Base-by-base conservation (phyloP, 2,329 filamentous ascomycete species). In the Aspergillus aculeatus region DNA sequence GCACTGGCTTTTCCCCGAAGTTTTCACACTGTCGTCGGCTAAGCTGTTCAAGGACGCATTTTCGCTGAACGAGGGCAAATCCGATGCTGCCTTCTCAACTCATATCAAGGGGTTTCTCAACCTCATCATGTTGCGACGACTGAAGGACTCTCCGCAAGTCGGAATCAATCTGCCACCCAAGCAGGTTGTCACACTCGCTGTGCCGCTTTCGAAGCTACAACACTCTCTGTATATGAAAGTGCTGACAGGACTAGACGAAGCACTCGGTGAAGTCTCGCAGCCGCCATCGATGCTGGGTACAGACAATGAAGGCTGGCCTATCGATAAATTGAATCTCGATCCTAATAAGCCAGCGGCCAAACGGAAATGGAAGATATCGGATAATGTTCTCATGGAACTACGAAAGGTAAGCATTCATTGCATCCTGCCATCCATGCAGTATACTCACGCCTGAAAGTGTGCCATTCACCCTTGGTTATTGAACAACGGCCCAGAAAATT, bases 151-250 rank as follows among this genome's bases (percentile, higher is more conserved):
- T 38, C 78, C 80, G 0, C 80, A 78, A 0, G 81, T 86, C 32
- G 80, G 83, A 54, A 76, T 86, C 1, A 32, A 81, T 19, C 73
- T 87, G 5, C 84, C 84, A 0, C 77, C 79, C 1, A 87, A 86
- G 67, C 81, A 80, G 48, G 85, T 87, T 62, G 73, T 86, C 0
- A 72, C 85, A 0, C 74, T 87, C 1, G 86, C 82, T 54, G 80
- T 86, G 0, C 84, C 84, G 0, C 70, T 87, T 0, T 84, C 83
- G 0, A 82, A 83, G 0, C 80, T 86, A 74, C 85, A 88, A 64
- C 73, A 81, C 2, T 82, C 83, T 44, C 86, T 83, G 81, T 87
- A 87, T 56, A 80, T 79, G 3, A 75, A 82, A 26, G 77, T 87
- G 5, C 75, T 87, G 10, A 87, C 84, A 0, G 81, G 81, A 16